These are phyloP conservation scores for Onygenales sp. DNA, from an alignment of 2,329 filamentous ascomycete species.

Conservation along the genomic window DNA sequence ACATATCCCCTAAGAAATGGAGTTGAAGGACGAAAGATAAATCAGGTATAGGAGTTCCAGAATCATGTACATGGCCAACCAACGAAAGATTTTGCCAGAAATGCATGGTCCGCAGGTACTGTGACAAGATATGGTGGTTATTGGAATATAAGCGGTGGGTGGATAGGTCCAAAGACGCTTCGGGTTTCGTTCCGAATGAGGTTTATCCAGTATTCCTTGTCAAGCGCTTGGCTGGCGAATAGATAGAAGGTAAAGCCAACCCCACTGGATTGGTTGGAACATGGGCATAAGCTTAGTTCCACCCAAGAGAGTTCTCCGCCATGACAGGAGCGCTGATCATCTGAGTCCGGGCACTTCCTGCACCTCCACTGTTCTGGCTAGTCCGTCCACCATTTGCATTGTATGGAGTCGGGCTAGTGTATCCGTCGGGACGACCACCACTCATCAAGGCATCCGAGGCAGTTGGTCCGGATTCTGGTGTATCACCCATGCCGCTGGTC, in stretches of 20 bases:
- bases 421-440: constrained; percentile 45
- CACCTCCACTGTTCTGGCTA: constrained; percentile 59
- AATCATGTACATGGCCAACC: no score
- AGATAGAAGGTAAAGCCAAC: constrained; percentile 1
- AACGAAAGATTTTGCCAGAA: no score
- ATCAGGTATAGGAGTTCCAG: no score
- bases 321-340: constrained; percentile 85
- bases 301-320: constrained; percentile 88
- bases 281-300: constrained; percentile 56
- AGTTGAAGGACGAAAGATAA: no score
- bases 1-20: no score
- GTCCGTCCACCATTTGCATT: constrained; percentile 31
- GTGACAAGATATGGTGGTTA: no score
- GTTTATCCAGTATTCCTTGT: no score
- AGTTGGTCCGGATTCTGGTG: constrained; percentile 29
- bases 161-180: no score
- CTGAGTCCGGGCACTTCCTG: constrained; percentile 53
- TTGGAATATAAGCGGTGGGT: neutral
- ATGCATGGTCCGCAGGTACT: no score
- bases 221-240: neutral
- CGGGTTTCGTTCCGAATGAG: no score
- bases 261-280: neutral
- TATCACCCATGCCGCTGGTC: constrained; percentile 43
- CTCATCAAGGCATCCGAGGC: constrained; percentile 54
- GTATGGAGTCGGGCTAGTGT: constrained; percentile 36